Evolutionary conservation across 306 rosid species (phyloP).

Genomic region (Castanopsis chinensis): DNA sequence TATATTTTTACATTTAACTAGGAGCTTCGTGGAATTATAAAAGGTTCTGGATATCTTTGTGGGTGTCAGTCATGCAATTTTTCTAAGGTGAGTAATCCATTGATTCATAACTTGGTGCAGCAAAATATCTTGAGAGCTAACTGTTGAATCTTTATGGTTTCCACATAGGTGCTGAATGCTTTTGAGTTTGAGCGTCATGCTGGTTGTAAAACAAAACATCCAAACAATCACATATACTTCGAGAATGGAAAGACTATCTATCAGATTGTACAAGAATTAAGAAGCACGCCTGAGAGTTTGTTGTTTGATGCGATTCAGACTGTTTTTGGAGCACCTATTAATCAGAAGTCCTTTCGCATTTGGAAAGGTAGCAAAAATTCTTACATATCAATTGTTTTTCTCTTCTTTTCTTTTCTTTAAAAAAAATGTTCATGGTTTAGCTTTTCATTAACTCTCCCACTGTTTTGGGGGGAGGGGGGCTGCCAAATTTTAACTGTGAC

Average conservation of each 20-base stretch:
- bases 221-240: slow-evolving; percentile 82
- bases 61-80: slow-evolving; percentile 70
- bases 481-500: neutral
- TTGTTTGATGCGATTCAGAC: slow-evolving; percentile 78
- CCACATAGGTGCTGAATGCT: slow-evolving; percentile 67
- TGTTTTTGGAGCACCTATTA: slow-evolving; percentile 76
- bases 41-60: slow-evolving; percentile 85
- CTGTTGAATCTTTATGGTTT: neutral
- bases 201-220: slow-evolving; percentile 83
- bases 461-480: no score
- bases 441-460: no score
- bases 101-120: slow-evolving; percentile 6
- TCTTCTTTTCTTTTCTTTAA: neutral
- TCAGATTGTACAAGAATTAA: slow-evolving; percentile 80
- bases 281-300: slow-evolving; percentile 70
- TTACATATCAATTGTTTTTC: neutral
- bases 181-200: slow-evolving; percentile 83
- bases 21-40: slow-evolving; percentile 84
- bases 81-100: slow-evolving; percentile 48
- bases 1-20: slow-evolving; percentile 34
- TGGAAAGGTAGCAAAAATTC: slow-evolving; percentile 62
- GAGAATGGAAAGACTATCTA: slow-evolving; percentile 85
- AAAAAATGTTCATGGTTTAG: no score
- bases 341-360: slow-evolving; percentile 73
- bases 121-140: slow-evolving; percentile 2